Evolutionary conservation across 257 asterid genomes (phyloP).

Genomic region (Misopates orontium): DNA sequence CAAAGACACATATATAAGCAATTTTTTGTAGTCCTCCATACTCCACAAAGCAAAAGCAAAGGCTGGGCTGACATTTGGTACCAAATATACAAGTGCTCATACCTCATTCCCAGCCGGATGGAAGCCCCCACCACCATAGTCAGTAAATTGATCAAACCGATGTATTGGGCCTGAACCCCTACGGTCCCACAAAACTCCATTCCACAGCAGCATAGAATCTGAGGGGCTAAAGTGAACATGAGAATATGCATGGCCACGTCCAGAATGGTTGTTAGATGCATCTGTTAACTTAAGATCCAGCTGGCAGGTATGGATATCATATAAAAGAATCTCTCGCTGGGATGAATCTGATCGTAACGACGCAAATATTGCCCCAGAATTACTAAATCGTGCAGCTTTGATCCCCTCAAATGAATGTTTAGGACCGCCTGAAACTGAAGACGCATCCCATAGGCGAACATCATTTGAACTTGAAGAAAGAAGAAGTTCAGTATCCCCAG

Average conservation of each 20-base stretch:
- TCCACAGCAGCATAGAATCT: slow-evolving; percentile 85
- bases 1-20: neutral
- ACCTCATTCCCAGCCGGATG: slow-evolving; percentile 99
- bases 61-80: neutral
- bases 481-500: slow-evolving; percentile 63
- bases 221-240: slow-evolving; percentile 81
- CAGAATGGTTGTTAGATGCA: slow-evolving; percentile 51
- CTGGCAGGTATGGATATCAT: slow-evolving; percentile 68
- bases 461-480: slow-evolving; percentile 86
- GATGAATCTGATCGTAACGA: slow-evolving; percentile 69
- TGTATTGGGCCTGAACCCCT: slow-evolving; percentile 69
- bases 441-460: slow-evolving; percentile 87
- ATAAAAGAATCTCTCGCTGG: slow-evolving; percentile 81
- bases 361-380: slow-evolving; percentile 70
- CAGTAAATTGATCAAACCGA: slow-evolving; percentile 87
- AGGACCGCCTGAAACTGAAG: slow-evolving; percentile 79
- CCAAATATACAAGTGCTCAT: neutral
- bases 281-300: slow-evolving; percentile 68
- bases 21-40: neutral
- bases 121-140: slow-evolving; percentile 97
- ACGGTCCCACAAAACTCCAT: slow-evolving; percentile 94
- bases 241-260: slow-evolving; percentile 77
- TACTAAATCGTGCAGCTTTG: slow-evolving; percentile 86
- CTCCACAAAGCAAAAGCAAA: too few relatives aligned
- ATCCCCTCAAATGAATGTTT: slow-evolving; percentile 82